Evolutionary conservation across 1,284 basidiomycete species (phyloP), one percentile per base, ranked within the genome.

Genomic region (Trametes hirsuta): DNA sequence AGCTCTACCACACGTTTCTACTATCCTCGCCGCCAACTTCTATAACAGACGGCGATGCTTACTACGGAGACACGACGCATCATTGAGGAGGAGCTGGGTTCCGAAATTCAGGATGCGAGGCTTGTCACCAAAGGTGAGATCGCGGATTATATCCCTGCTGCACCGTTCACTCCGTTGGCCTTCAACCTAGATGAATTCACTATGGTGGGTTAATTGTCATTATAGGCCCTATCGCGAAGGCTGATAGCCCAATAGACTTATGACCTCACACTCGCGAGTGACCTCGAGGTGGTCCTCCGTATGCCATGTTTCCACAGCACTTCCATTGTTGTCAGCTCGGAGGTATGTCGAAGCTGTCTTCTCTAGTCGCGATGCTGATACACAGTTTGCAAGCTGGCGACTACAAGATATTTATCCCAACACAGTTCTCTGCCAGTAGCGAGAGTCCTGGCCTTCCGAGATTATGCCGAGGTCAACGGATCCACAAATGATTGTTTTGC

Each of bases 401-500:
- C 74, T 2, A 64, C 71, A 62, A 61, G 62, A 9, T 75, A 71
- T 53, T 48, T 75, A 21, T 64, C 67, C 12, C 62, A 68, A 41
- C 61, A 59, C 12, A 72, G 72, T 15, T 68, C 71, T 4, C 70
- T 75, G 12, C 73, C 74, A 22, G 66, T 70, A 12, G 67, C 70
- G 0, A 49, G 59, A 10, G 63, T 73, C 11, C 55, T 74, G 10
- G 64, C 69, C 5, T 66, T 65, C 35, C 58, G 61, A 18, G 30
- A 30, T 30, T 39, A 58, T 12, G 59, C 65, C 35, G 39, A 59
- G 6, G 40, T 48, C 9, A 41, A 30, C 2, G 52, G 50, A 8
- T 47, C 68, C 11, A 41, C 69, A 30, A 30, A 8, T n/a, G 64
- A 67, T 9, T 65, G 63, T 10, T 70, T 66, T 57, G 62, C 68